Evolutionary conservation across 306 rosid species (phyloP).

Genomic region (Castanea crenata): DNA sequence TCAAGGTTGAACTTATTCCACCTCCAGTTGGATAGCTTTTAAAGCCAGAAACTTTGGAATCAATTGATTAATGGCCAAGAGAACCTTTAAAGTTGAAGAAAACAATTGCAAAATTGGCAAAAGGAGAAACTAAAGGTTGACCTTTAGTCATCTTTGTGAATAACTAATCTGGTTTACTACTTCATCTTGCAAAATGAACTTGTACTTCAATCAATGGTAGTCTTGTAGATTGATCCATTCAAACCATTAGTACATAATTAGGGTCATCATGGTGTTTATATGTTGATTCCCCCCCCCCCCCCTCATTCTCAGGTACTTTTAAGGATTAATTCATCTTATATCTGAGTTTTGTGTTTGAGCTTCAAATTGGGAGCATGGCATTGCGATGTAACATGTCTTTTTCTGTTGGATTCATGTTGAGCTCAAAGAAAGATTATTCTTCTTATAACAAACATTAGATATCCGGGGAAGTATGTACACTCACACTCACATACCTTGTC

Average conservation of each 20-base stretch:
- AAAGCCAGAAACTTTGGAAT: slow-evolving; percentile 22
- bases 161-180: slow-evolving; percentile 10
- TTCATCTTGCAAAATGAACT: not conserved
- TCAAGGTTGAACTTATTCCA: slow-evolving; percentile 14
- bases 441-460: not conserved
- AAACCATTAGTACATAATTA: not conserved
- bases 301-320: not conserved
- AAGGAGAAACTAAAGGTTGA: slow-evolving; percentile 16
- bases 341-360: not conserved
- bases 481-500: not conserved
- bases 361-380: not conserved
- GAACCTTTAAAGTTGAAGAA: slow-evolving; percentile 15
- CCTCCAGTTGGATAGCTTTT: slow-evolving; percentile 16
- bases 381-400: not conserved
- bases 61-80: slow-evolving; percentile 13
- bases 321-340: not conserved
- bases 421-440: not conserved
- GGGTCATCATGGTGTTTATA: not conserved
- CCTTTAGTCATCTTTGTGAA: not conserved
- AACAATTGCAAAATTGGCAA: slow-evolving; percentile 17
- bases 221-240: not conserved
- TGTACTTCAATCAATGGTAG: slow-evolving; percentile 6
- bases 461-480: not conserved
- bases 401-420: not conserved
- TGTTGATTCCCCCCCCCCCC: not conserved